phyloP scores from a whole-genome alignment of 2,329 filamentous ascomycete species.

The Botrytis sinoallii region DNA sequence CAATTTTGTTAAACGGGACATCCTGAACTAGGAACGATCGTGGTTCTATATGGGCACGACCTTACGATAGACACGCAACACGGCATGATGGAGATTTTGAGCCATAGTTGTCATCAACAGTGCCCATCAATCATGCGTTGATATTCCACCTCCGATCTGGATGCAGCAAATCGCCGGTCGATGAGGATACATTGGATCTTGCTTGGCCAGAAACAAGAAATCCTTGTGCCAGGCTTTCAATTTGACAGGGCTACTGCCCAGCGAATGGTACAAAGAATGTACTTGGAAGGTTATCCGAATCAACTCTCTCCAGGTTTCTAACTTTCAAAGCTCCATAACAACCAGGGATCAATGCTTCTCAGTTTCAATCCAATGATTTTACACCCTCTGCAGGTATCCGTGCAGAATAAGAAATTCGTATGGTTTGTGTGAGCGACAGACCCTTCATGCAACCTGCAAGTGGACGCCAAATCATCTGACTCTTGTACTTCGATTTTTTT shows the following conservation, averaged over 20 bases:
- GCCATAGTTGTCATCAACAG: background rate
- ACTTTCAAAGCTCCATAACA: background rate
- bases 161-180: background rate
- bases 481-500: background rate
- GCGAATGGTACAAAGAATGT: background rate
- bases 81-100: background rate
- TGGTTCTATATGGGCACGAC: background rate
- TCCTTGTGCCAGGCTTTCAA: background rate
- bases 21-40: background rate
- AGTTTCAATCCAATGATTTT: background rate
- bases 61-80: background rate
- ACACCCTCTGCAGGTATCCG: background rate
- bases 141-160: background rate
- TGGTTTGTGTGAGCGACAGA: constrained; percentile 9
- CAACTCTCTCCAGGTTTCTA: background rate
- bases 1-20: background rate
- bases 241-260: background rate
- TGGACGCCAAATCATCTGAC: background rate
- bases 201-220: background rate
- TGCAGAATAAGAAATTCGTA: background rate
- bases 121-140: constrained; percentile 5
- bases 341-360: background rate
- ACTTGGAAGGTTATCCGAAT: background rate
- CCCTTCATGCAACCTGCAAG: constrained; percentile 16
- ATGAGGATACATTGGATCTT: constrained; percentile 1